phyloP scores from a whole-genome alignment of 306 rosid species.

The Rosa multiflora region DNA sequence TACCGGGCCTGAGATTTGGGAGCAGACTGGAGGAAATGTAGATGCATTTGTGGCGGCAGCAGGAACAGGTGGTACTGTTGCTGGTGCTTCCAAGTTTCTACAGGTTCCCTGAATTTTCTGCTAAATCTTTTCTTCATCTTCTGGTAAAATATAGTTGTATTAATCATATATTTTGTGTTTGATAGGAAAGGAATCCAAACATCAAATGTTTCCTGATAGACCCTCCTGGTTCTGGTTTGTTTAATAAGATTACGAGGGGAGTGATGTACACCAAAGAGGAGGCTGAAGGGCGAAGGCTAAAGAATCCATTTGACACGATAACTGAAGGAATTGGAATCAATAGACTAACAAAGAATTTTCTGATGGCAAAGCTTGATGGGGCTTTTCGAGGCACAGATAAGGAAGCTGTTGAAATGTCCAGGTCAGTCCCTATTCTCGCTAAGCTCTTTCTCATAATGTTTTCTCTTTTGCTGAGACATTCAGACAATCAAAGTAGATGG shows the following conservation, averaged over 20 bases:
- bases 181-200: conserved; percentile 75
- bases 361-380: conserved; percentile 80
- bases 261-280: conserved; percentile 88
- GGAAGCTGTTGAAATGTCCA: conserved; percentile 93
- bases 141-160: conserved; percentile 10
- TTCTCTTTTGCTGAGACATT: neutral
- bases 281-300: conserved; percentile 89
- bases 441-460: neutral
- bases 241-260: conserved; percentile 85
- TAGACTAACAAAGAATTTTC: conserved; percentile 73
- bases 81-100: conserved; percentile 68
- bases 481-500: neutral
- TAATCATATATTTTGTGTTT: conserved; percentile 16
- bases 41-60: conserved; percentile 92
- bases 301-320: conserved; percentile 91
- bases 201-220: conserved; percentile 82
- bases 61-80: conserved; percentile 93
- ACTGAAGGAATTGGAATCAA: conserved; percentile 95
- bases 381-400: conserved; percentile 79
- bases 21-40: conserved; percentile 62
- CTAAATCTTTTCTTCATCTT: conserved; percentile 12
- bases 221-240: conserved; percentile 95
- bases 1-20: conserved; percentile 97
- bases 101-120: conserved; percentile 40
- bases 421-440: conserved; percentile 40